These are phyloP conservation scores for Zymoseptoria pseudotritici DNA, from an alignment of 2,329 filamentous ascomycete genomes.

Conservation along the genomic window DNA sequence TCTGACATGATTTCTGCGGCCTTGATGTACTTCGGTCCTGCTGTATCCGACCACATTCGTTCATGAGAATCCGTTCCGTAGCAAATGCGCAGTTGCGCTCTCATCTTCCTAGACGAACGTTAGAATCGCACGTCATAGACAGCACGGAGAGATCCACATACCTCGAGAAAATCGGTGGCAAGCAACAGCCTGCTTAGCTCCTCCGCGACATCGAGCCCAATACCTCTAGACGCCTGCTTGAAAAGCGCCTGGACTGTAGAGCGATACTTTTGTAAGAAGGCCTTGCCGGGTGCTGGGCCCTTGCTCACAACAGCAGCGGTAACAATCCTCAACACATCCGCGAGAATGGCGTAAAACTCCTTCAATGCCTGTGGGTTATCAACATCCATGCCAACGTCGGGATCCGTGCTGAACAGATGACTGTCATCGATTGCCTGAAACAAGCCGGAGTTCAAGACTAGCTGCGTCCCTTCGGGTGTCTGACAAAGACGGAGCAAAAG, in stretches of 20 bases:
- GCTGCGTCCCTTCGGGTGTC: constrained; percentile 72
- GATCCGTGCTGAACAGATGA: constrained; percentile 80
- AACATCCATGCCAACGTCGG: constrained; percentile 77
- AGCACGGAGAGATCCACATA: constrained; percentile 39
- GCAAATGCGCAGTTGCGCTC: constrained; percentile 4
- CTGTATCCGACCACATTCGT: neutral
- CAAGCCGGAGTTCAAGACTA: constrained; percentile 81
- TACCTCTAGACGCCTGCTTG: constrained; percentile 57
- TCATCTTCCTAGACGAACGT: constrained; percentile 9
- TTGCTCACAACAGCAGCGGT: constrained; percentile 73
- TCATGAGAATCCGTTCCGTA: constrained; percentile 11
- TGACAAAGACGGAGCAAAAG: constrained; percentile 79
- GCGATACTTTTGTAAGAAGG: constrained; percentile 75
- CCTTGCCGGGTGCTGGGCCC: constrained; percentile 67
- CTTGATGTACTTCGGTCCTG: neutral
- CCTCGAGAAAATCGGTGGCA: constrained; percentile 78
- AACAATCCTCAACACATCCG: constrained; percentile 72
- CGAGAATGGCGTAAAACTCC: constrained; percentile 77
- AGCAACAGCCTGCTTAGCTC: constrained; percentile 76
- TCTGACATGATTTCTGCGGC: neutral
- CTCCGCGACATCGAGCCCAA: constrained; percentile 68
- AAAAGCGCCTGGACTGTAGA: constrained; percentile 80
- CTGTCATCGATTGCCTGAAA: constrained; percentile 75
- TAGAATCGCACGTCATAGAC: neutral
- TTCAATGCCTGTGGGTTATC: constrained; percentile 63